Base-by-base conservation (phyloP, 176 grass and related monocot species). In the Chloris gayana region DNA sequence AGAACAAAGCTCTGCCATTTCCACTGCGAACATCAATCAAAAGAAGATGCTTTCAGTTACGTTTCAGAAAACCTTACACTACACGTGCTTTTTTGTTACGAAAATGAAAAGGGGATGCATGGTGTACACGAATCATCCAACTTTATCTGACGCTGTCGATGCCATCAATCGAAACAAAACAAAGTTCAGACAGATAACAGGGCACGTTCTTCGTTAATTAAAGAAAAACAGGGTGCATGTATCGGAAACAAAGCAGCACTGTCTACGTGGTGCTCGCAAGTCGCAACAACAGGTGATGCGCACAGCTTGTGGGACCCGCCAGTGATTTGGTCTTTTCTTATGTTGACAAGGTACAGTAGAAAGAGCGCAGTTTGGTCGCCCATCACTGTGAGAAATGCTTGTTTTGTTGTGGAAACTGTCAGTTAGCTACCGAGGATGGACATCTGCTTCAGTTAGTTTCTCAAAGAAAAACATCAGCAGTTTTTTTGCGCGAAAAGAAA, bases 1-100 rank as follows among this genome's bases (percentile, higher is more conserved):
- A 99, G 88, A 69, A 93, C 22, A 60, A 75, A 77, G 70, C 96
- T 99, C 87, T 99, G 56, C 96, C 96, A 99, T 84, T 67, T 89
- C 96, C 92, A 99, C 96, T 99, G 76, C 29, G 22, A 82, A 81
- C 33, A 87, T 61, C 56, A 35, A 87, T 61, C 56, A 35, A 64
- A 88, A 85, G 19, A 65, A 56, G 14, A 66, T 27, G 14, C 5
- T 14, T 37, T 79, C 14, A 31, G 44, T 57, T 80, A 41, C 82
- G 70, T 67, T 57, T 70, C 70, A 88, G 69, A 79, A 88, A 79
- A 88, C 74, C 59, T 49, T 37, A 61, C 44, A 1, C 7, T 19
- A 18, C 46, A 33, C 5, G 38, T 84, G 21, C 68, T n/a, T 84
- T 73, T 32, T 70, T 60, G 7, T 12, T 32, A 21, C 13, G 25